Evolutionary conservation across 805 yeast genomes (phyloP).

Genomic region (Barnettozyma californica): DNA sequence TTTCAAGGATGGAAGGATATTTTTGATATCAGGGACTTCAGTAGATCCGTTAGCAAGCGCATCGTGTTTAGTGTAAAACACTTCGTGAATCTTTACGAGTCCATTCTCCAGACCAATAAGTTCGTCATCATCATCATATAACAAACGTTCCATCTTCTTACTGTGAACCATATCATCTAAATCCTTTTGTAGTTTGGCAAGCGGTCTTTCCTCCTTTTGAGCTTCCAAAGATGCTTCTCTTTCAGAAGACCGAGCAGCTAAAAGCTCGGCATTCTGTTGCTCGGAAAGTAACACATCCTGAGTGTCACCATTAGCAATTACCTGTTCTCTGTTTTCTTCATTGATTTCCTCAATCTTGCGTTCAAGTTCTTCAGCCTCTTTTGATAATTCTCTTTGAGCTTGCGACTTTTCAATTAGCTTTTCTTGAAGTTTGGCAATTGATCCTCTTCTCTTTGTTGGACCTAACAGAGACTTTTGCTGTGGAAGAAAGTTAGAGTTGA

Average conservation of each 20-base stretch:
- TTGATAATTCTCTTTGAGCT: conserved; percentile 22
- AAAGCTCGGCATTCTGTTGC: conserved; percentile 27
- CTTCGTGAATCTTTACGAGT: conserved; percentile 55
- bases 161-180: conserved; percentile 37
- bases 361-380: conserved; percentile 26
- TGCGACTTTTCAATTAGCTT: conserved; percentile 24
- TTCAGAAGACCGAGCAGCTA: conserved; percentile 38
- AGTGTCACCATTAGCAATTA: conserved; percentile 15
- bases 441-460: conserved; percentile 56
- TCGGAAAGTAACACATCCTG: conserved; percentile 28
- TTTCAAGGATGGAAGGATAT: conserved; percentile 74
- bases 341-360: conserved; percentile 26
- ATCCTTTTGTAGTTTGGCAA: conserved; percentile 75
- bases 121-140: conserved; percentile 80
- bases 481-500: conserved; percentile 88
- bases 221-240: conserved; percentile 69
- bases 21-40: conserved; percentile 58
- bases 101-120: conserved; percentile 57
- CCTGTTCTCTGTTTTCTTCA: conserved; percentile 27
- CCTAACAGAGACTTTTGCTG: conserved; percentile 57
- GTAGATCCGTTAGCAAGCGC: conserved; percentile 11
- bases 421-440: conserved; percentile 53
- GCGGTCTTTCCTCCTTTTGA: conserved; percentile 77
- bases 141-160: conserved; percentile 32
- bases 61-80: conserved; percentile 49